Base-by-base conservation (phyloP, 2,329 filamentous ascomycete species). In the Seiridium unicorne region DNA sequence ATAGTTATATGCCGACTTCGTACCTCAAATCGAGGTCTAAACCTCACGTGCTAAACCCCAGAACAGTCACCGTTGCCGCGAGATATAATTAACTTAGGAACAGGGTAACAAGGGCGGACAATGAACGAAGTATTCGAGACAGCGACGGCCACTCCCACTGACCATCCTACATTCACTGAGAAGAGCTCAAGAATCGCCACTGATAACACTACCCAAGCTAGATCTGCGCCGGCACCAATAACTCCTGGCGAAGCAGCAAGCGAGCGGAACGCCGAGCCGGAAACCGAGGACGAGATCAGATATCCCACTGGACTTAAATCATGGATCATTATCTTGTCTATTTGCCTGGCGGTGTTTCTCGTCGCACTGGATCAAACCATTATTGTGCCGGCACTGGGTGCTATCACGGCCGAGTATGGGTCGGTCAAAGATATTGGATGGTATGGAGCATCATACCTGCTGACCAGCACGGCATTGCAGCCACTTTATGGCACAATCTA, bases 351-450 rank as follows among this genome's bases (percentile, higher is more conserved):
- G 47, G 62, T 66, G 34, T 69, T 70, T 40, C 42, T 71, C 1
- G 64, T 68, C 7, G 61, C 63, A 0, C 60, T 71, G 58, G 74
- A 76, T 62, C 69, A 69, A 65, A 73, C 73, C 5, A 77, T 77
- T 57, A 71, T 78, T 44, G 67, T 74, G 8, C 77, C 75, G 9
- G 74, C 75, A 4, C 69, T 76, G 46, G 74, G 73, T 2, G 67
- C 69, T 10, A 75, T 76, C 55, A 72, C 71, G 2, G 66, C 72
- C 60, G 67, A 73, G 26, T 70, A 77, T 62, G 68, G 75, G 31
- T 72, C 76, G 31, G 67, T 79, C 1, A 66, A 72, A 7, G 78
- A 81, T 57, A 74, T 81, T 32, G 78, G 77, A 47, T 81, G 79
- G 79, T 81, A 81, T 51, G 76, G 76, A 3, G 72, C 71, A 51